Evolutionary conservation across 306 rosid species (phyloP), one percentile per base, ranked within the genome.

Genomic region (Vigna hirtella): DNA sequence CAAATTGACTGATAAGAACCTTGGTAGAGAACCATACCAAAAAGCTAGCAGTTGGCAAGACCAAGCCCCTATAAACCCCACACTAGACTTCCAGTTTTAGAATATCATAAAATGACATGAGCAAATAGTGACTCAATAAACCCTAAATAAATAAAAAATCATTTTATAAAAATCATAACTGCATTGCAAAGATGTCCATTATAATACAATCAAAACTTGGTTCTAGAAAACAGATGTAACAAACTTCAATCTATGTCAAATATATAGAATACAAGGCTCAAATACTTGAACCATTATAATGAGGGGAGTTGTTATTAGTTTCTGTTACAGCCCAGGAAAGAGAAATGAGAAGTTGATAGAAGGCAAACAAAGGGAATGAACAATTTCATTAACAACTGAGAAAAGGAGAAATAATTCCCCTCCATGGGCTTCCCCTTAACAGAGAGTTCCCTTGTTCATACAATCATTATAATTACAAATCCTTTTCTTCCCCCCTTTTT

Each of bases 81-180:
- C 26, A 53, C 59, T 53, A 53, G 59, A 53, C 36, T 51, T 38
- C 50, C 28, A 32, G 16, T 28, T 77, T 40, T 66, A 38, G 40
- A 62, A 34, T 47, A 48, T 40, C 57, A 15, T 36, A 78, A 53
- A 9, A 32, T 67, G 50, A 15, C 70, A 49, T n/a, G 66, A 57
- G 61, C 66, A 9, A 81, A 81, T 28, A 55, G 49, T 50, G 42
- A 81, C 32, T 65, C 57, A 47, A 52, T 52, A 57, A 55, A 52
- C 59, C 50, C 61, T 55, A 17, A 51, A 45, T 73, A 50, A 40
- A 73, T 22, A 18, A 20, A 65, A 79, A 64, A 52, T 5, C 17
- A 6, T 61, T 61, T 51, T 53, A 56, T 20, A 43, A 49, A 71
- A 62, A 61, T 59, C 65, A 32, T 36, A 58, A 58, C 17, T 3